Evolutionary conservation across 2,329 filamentous ascomycete species (phyloP).

Genomic region (Aspergillus sp.): DNA sequence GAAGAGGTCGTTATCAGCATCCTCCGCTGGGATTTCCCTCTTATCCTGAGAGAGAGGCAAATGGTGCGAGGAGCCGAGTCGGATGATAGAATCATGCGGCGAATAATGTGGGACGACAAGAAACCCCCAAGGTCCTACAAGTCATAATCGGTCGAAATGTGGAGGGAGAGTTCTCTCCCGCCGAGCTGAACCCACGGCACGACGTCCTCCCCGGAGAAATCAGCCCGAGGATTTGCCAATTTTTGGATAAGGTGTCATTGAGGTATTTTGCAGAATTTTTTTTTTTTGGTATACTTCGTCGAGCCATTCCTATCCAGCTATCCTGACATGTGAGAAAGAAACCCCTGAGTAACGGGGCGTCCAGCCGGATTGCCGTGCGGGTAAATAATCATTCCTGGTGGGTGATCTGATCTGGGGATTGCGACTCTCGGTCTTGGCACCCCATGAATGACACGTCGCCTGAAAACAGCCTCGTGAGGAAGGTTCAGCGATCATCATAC

Average conservation of each 20-base stretch:
- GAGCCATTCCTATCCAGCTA: not conserved
- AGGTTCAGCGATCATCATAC: constrained; percentile 8
- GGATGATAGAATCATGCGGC: no score
- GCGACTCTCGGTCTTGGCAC: no score
- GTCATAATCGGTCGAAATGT: no score
- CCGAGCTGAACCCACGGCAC: not conserved
- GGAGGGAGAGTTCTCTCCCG: not conserved
- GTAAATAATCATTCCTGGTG: constrained; percentile 1
- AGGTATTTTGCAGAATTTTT: not conserved
- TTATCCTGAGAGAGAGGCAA: not conserved
- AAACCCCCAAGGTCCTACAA: not conserved
- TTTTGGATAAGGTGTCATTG: not conserved
- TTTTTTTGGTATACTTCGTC: not conserved
- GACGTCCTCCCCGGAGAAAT: not conserved
- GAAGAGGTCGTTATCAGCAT: constrained; percentile 1
- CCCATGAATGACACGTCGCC: constrained; percentile 20
- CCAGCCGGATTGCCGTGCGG: constrained; percentile 1
- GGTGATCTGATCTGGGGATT: no score
- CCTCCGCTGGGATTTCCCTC: not conserved
- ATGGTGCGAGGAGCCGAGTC: no score
- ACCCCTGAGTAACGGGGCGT: not conserved
- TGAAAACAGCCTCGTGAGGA: constrained; percentile 7
- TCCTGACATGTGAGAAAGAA: not conserved
- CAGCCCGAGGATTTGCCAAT: not conserved
- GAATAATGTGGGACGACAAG: not conserved